phyloP scores from a whole-genome alignment of 1,284 basidiomycete genomes.

The Kalmanozyma brasiliensis region DNA sequence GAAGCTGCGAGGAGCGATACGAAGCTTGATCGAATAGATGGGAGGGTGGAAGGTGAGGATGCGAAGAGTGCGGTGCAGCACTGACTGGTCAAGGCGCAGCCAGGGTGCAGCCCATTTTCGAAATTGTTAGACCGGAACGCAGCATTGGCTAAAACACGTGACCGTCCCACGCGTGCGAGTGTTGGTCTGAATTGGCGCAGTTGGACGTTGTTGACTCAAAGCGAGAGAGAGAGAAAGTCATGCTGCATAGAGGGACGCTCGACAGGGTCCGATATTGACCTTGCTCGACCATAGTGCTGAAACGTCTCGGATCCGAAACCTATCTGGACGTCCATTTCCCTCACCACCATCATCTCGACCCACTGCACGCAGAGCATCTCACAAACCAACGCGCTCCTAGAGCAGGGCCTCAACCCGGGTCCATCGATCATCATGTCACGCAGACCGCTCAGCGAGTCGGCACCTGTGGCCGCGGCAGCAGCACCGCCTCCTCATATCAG shows the following conservation, averaged over 20 bases:
- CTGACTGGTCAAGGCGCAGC: conserved; percentile 16
- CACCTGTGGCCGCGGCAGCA: neutral
- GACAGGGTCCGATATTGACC: conserved; percentile 5
- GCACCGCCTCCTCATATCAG: conserved; percentile 16
- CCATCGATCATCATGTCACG: conserved; percentile 26
- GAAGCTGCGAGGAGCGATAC: no score
- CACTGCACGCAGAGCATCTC: conserved; percentile 6
- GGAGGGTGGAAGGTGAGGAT: neutral
- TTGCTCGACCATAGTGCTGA: neutral
- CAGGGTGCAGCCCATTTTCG: conserved; percentile 9
- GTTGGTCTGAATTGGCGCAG: conserved; percentile 12
- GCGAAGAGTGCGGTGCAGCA: conserved; percentile 8
- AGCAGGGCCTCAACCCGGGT: conserved; percentile 27
- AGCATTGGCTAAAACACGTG: conserved; percentile 26
- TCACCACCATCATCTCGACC: conserved; percentile 8
- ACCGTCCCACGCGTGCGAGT: conserved; percentile 17
- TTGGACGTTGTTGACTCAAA: conserved; percentile 1
- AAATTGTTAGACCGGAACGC: conserved; percentile 18
- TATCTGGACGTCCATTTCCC: no score
- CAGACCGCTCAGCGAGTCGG: conserved; percentile 3
- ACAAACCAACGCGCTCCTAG: conserved; percentile 14
- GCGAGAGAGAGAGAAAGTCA: no score
- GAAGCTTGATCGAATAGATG: no score
- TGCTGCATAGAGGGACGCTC: no score
- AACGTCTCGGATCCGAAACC: no score